phyloP scores from a whole-genome alignment of 2,329 filamentous ascomycete species.

The Monosporascus sp. region DNA sequence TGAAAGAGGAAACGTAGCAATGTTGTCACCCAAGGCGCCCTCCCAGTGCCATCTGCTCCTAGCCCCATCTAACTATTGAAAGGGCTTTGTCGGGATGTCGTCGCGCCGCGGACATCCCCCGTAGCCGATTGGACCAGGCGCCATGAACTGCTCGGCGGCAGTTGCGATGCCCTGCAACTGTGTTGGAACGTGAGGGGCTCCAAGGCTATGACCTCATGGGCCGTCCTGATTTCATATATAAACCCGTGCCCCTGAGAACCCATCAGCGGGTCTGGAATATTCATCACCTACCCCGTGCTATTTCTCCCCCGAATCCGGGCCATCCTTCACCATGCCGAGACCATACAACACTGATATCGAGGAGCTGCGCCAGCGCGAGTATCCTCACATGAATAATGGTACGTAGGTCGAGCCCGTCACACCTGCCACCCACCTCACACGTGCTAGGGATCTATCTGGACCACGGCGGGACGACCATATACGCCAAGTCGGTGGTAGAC shows the following conservation, averaged over 20 bases:
- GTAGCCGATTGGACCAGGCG: background rate
- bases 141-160: background rate
- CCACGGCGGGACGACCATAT: slow-evolving; percentile 53
- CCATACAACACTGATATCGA: slow-evolving; percentile 30
- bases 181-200: background rate
- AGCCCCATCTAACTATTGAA: background rate
- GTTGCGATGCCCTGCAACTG: background rate
- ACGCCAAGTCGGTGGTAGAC: slow-evolving; percentile 51
- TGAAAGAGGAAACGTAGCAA: background rate
- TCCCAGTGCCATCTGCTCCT: background rate
- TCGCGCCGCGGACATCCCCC: background rate
- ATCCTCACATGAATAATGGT: slow-evolving; percentile 38
- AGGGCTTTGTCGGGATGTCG: background rate
- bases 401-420: slow-evolving; percentile 3
- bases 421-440: slow-evolving; percentile 4
- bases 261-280: background rate
- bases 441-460: slow-evolving; percentile 46
- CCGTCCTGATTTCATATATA: background rate
- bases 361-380: slow-evolving; percentile 31
- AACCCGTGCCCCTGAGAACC: background rate
- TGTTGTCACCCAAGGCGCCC: background rate
- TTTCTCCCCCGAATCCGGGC: background rate
- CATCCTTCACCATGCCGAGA: slow-evolving; percentile 15
- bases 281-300: background rate
- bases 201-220: background rate